Evolutionary conservation across 495 filamentous ascomycete genomes (phyloP).

Genomic region (Barbatosphaeria neglecta): DNA sequence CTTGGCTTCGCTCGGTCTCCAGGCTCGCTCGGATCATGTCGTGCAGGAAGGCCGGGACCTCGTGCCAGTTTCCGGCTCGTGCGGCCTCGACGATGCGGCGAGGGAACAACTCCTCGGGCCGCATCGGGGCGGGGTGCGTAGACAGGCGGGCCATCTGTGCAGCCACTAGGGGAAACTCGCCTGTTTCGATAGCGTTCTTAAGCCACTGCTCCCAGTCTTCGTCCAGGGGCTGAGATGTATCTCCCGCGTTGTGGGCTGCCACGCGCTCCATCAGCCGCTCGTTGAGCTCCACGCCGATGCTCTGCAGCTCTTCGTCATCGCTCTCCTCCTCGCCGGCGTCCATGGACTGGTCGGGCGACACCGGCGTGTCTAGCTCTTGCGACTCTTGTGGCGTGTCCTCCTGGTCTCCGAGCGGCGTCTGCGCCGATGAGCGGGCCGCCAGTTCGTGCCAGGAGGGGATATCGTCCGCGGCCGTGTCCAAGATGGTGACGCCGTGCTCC

Average conservation of each 20-base stretch:
- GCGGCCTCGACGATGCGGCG: slow-evolving; percentile 31
- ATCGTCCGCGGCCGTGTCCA: slow-evolving; percentile 66
- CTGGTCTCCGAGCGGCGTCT: slow-evolving; percentile 10
- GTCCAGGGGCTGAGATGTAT: slow-evolving; percentile 52
- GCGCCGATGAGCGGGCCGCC: slow-evolving; percentile 27
- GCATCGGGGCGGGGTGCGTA: slow-evolving; percentile 12
- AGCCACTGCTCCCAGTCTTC: slow-evolving; percentile 80
- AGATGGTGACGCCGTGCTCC: slow-evolving; percentile 60
- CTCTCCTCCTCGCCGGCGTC: slow-evolving; percentile 23
- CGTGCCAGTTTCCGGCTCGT: slow-evolving; percentile 38
- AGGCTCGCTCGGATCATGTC: slow-evolving; percentile 31
- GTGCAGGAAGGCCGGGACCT: slow-evolving; percentile 37
- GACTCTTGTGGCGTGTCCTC: too few species aligned
- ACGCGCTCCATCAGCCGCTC: slow-evolving; percentile 59
- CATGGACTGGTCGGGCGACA: slow-evolving; percentile 4
- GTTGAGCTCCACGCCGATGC: slow-evolving; percentile 62
- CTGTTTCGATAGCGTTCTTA: slow-evolving; percentile 62
- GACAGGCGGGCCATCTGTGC: slow-evolving; percentile 25
- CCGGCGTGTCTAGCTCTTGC: too few species aligned
- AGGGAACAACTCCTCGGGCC: slow-evolving; percentile 27
- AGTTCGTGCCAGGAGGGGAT: slow-evolving; percentile 44
- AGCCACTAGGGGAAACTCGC: slow-evolving; percentile 32
- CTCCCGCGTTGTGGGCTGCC: slow-evolving; percentile 47
- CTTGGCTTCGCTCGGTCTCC: slow-evolving; percentile 5
- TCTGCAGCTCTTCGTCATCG: slow-evolving; percentile 48